Conservation (phyloP, 306 rosid genomes). For the Cotoneaster glaucophyllus region DNA sequence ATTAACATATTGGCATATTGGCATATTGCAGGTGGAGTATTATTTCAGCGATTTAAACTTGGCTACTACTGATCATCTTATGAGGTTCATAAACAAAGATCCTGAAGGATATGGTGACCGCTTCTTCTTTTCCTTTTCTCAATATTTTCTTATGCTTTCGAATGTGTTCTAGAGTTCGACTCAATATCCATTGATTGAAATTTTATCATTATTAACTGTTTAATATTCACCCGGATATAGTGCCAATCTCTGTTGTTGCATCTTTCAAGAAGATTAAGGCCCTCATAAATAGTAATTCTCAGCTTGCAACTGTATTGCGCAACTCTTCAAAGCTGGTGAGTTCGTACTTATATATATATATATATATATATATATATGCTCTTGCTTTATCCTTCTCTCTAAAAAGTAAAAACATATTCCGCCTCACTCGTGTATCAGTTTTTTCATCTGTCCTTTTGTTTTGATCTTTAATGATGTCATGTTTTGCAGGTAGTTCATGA, state of each 20-base stretch:
- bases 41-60: slow-evolving; percentile 94
- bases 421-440: neutral
- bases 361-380: neutral
- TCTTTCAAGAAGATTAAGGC: slow-evolving; percentile 99
- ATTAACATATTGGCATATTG: slow-evolving; percentile 6
- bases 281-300: slow-evolving; percentile 60
- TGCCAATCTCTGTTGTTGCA: slow-evolving; percentile 91
- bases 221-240: slow-evolving; percentile 36
- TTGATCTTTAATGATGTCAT: slow-evolving; percentile 14
- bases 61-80: slow-evolving; percentile 95
- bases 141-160: neutral
- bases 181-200: neutral
- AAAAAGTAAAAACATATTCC: neutral
- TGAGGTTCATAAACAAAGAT: slow-evolving; percentile 92
- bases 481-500: slow-evolving; percentile 73
- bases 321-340: slow-evolving; percentile 91
- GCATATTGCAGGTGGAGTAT: slow-evolving; percentile 81
- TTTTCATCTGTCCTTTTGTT: slow-evolving; percentile 3
- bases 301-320: slow-evolving; percentile 77
- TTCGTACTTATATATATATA: neutral
- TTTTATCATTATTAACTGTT: slow-evolving; percentile 4
- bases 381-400: slow-evolving; percentile 2
- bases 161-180: neutral
- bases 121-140: slow-evolving; percentile 9
- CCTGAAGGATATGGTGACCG: slow-evolving; percentile 85